Conservation (phyloP, 2,329 filamentous ascomycete genomes). For the Blastomyces silverae region DNA sequence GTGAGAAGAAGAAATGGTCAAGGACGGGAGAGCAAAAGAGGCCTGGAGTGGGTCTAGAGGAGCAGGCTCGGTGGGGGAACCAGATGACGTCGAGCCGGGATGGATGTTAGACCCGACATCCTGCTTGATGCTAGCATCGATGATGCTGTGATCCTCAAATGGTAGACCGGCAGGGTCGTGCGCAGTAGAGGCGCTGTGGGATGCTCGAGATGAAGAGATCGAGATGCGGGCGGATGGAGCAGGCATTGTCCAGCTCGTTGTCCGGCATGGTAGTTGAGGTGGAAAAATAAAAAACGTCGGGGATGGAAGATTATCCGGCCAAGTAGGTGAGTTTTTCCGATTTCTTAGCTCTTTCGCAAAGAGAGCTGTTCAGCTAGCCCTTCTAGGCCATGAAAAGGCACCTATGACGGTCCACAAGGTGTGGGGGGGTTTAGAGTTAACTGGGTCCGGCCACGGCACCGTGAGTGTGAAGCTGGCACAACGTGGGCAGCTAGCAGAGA, state of each 20-base stretch:
- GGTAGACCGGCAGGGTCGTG: background rate
- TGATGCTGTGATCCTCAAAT: conserved; percentile 1
- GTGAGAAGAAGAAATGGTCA: conserved; percentile 11
- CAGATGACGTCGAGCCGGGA: conserved; percentile 4
- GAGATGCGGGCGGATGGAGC: background rate
- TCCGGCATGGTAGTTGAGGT: background rate
- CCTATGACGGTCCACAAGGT: background rate
- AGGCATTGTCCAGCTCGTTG: conserved; percentile 6
- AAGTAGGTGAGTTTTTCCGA: background rate
- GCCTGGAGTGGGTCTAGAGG: conserved; percentile 9
- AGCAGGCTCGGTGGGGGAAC: conserved; percentile 11
- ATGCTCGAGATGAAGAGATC: background rate
- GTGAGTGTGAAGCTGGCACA: background rate
- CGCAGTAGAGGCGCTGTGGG: background rate
- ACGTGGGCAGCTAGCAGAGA: conserved; percentile 2
- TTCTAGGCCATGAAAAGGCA: conserved; percentile 4
- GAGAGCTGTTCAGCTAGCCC: background rate
- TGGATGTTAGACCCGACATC: background rate
- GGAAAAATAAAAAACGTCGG: background rate
- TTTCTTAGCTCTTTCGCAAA: background rate
- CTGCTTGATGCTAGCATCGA: background rate
- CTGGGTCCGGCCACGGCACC: background rate
- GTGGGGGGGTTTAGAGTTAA: background rate
- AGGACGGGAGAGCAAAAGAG: conserved; percentile 8
- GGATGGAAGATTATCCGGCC: background rate